Conservation (phyloP, 495 filamentous ascomycete genomes). For the Penicillium atrosanguineum region DNA sequence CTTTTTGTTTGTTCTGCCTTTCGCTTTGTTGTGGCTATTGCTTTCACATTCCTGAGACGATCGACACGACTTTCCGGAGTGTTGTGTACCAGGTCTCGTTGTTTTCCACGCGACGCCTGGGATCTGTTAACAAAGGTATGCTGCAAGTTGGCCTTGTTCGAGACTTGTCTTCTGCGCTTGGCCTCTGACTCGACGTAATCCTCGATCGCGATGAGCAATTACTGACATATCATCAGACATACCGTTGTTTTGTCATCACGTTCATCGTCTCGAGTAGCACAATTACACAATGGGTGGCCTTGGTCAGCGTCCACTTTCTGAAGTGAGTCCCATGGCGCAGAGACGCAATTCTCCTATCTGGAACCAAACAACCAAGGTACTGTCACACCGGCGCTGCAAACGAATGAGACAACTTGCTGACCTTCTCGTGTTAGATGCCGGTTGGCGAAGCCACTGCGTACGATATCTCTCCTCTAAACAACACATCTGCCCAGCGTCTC, state of each 20-base stretch:
- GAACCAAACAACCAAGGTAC: constrained; percentile 66
- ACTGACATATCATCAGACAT: constrained; percentile 16
- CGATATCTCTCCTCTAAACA: constrained; percentile 68
- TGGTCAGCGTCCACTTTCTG: constrained; percentile 50
- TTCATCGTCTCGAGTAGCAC: not conserved
- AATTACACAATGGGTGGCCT: constrained; percentile 38
- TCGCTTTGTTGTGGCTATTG: constrained; percentile 4
- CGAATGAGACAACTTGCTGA: constrained; percentile 31
- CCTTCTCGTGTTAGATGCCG: constrained; percentile 32
- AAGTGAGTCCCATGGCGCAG: constrained; percentile 55
- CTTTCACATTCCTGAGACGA: constrained; percentile 31
- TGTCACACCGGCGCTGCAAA: not conserved
- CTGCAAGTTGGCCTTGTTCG: not conserved
- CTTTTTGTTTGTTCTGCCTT: constrained; percentile 5
- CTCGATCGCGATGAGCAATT: constrained; percentile 1
- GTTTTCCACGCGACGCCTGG: constrained; percentile 16
- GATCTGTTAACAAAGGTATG: constrained; percentile 25
- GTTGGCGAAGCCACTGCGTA: constrained; percentile 70
- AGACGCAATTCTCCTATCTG: constrained; percentile 74
- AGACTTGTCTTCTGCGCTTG: not conserved
- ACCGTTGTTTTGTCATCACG: constrained; percentile 1
- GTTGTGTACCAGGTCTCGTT: constrained; percentile 17
- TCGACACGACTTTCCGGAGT: constrained; percentile 29
- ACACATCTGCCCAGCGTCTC: constrained; percentile 66
- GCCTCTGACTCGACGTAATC: constrained; percentile 1